Conservation (phyloP, 495 filamentous ascomycete species). For the Bacidia rubella region DNA sequence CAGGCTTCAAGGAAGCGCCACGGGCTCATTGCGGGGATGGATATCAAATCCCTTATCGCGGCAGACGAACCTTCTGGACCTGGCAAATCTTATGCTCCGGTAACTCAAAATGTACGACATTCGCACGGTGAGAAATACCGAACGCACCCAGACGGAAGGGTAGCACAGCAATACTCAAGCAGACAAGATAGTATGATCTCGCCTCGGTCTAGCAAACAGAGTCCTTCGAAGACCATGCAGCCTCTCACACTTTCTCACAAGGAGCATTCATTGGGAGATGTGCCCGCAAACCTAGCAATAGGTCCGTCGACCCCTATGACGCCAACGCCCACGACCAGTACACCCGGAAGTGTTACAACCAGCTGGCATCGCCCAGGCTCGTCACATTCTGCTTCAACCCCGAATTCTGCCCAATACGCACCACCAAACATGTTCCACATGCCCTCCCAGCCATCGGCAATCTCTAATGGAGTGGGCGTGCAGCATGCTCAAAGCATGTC, state of each 20-base stretch:
- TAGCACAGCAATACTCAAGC: too few relatives aligned
- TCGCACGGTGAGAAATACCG: too few relatives aligned
- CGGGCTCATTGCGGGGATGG: too few relatives aligned
- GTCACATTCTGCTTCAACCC: constrained; percentile 33
- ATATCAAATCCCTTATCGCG: constrained; percentile 43
- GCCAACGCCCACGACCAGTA: constrained; percentile 14
- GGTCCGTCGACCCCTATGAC: constrained; percentile 14
- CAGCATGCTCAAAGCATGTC: constrained; percentile 4
- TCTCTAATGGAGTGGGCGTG: background rate
- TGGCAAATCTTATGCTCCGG: constrained; percentile 15
- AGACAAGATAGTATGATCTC: too few relatives aligned
- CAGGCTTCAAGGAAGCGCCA: too few relatives aligned
- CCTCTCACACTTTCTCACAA: constrained; percentile 27
- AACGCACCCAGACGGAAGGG: too few relatives aligned
- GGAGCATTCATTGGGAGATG: constrained; percentile 21
- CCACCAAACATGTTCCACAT: constrained; percentile 25
- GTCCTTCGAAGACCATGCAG: constrained; percentile 19
- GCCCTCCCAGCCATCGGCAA: constrained; percentile 27
- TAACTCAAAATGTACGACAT: constrained; percentile 18
- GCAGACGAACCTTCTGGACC: constrained; percentile 28
- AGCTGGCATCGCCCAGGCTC: constrained; percentile 35
- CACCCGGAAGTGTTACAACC: constrained; percentile 13
- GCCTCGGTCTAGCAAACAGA: constrained; percentile 14
- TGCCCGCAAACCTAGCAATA: constrained; percentile 23
- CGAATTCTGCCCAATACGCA: constrained; percentile 24